Evolutionary conservation across 2,329 filamentous ascomycete species (phyloP), one percentile per base, ranked within the genome.

Genomic region (Fusarium chlamydosporum): DNA sequence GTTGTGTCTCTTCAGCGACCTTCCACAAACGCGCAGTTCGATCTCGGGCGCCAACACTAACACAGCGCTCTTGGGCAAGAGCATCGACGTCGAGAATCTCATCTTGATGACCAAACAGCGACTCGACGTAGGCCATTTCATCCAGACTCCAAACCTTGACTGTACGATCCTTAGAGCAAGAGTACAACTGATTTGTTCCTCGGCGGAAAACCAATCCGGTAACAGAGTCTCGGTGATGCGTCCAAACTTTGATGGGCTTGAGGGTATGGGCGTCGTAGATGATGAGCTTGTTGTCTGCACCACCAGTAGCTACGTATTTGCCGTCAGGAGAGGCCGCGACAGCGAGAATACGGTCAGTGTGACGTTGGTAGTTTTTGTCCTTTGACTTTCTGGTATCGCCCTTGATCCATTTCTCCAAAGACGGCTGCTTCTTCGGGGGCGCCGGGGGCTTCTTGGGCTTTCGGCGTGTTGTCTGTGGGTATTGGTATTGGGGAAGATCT

Each of bases 131-230:
- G 45, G 95, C 93, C 65, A 97, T 85, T 77, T 96, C 94, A 72
- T 97, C 92, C 42, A 97, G 83, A 71, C 91, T 95, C 93, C 95
- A 99, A 33, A 96, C 91, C 80, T 98, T 98, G 76, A 99, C 91
- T 4, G 95, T 97, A 41, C 96, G 89, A 80, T 99, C 96, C 75
- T 91, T 92, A 55, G 93, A 96, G 60, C 92, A 91, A 5, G 93
- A 96, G 82, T 96, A 99, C 20, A 99, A 83, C 79, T 97, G 94
- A 75, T 97, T 97, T 16, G 92, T 94, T 50, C 92, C 92, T 66
- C 92, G 86, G 37, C 94, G 90, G 77, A 99, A 99, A 1, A 91
- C 91, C 18, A 99, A 83, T 1, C 91, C 91, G 8, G 92, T 95
- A 51, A 99, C 89, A 16, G 93, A 88, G 75, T 96, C 96, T 64